Evolutionary conservation across 106 monocot genomes (phyloP).

Genomic region (Dendrobium officinale): DNA sequence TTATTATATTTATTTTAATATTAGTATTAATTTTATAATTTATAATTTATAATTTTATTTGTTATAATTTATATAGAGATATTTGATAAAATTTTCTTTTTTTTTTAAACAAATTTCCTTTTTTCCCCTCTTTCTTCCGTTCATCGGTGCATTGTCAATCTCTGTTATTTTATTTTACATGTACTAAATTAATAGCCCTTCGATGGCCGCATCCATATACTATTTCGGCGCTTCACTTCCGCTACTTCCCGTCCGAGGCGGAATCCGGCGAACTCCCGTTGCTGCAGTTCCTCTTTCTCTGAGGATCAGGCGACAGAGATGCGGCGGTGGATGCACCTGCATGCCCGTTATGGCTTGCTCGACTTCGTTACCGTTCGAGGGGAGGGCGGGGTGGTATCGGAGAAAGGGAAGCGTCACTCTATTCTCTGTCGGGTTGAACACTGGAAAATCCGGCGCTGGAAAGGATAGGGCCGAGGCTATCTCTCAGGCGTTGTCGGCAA

Average conservation of each 20-base stretch:
- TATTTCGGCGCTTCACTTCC: neutral
- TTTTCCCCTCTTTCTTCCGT: neutral
- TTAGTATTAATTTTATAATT: too few species aligned
- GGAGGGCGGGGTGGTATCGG: constrained; percentile 50
- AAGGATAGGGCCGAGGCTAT: neutral
- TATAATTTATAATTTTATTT: too few species aligned
- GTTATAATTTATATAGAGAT: too few species aligned
- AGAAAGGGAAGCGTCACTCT: constrained; percentile 39
- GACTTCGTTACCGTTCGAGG: constrained; percentile 48
- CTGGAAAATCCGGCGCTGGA: neutral
- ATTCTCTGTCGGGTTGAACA: constrained; percentile 27
- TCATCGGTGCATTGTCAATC: too few species aligned
- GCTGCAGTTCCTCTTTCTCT: neutral
- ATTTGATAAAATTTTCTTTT: too few species aligned
- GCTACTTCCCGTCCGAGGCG: neutral
- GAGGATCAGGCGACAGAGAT: neutral
- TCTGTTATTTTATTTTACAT: too few species aligned
- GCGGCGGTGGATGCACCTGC: neutral
- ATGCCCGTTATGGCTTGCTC: constrained; percentile 26
- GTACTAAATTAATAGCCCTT: neutral
- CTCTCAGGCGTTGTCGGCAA: constrained; percentile 45
- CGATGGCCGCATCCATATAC: neutral
- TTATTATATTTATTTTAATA: too few species aligned
- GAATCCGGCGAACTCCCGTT: neutral
- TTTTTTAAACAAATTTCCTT: too few species aligned